These are phyloP conservation scores for Schizonepeta tenuifolia DNA, from an alignment of 257 asterid species.

Conservation along the genomic window DNA sequence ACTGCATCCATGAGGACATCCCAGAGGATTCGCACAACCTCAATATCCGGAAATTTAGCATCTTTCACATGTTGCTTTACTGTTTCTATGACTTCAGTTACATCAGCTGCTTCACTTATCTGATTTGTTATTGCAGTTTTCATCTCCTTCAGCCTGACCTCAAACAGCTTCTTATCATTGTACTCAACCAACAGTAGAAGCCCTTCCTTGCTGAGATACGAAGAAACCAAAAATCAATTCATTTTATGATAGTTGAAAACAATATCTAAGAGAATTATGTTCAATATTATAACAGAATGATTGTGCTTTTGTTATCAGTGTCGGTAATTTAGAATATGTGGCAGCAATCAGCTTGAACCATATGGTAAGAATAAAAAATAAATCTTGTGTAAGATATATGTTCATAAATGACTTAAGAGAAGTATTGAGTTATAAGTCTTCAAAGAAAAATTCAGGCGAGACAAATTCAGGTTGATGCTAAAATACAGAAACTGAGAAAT, in stretches of 20 bases:
- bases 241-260: not conserved
- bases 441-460: no score
- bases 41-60: conserved; percentile 87
- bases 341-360: not conserved
- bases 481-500: not conserved
- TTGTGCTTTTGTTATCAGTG: not conserved
- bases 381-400: not conserved
- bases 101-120: conserved; percentile 80
- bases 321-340: not conserved
- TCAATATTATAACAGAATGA: not conserved
- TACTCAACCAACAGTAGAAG: conserved; percentile 76
- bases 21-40: conserved; percentile 88
- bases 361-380: no score
- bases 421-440: not conserved
- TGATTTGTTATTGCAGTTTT: conserved; percentile 79
- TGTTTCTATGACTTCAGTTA: conserved; percentile 88
- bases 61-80: conserved; percentile 91
- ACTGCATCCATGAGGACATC: conserved; percentile 98
- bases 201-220: conserved; percentile 72
- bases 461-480: no score
- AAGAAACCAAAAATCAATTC: conserved; percentile 16
- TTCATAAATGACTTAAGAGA: not conserved
- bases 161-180: conserved; percentile 82
- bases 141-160: conserved; percentile 87
- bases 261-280: not conserved